Evolutionary conservation across 2,329 filamentous ascomycete species (phyloP).

Genomic region (Alternaria rosae): DNA sequence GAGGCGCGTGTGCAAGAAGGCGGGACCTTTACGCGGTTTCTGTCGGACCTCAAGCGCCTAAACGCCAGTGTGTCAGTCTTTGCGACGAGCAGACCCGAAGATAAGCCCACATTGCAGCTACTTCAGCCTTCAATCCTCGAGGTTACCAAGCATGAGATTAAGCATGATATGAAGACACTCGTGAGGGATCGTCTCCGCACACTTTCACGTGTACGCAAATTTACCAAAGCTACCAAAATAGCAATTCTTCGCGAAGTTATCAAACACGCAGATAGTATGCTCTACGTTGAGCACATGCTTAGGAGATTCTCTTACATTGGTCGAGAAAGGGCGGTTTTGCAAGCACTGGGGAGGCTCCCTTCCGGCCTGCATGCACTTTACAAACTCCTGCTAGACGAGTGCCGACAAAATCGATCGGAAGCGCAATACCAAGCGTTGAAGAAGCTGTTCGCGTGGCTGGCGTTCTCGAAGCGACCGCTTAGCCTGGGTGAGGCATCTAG

Average conservation of each 20-base stretch:
- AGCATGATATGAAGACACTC: neutral
- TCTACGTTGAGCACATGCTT: conserved; percentile 50
- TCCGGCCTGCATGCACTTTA: conserved; percentile 21
- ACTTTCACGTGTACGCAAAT: conserved; percentile 12
- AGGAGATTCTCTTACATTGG: conserved; percentile 39
- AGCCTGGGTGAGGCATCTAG: conserved; percentile 25
- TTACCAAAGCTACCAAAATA: conserved; percentile 39
- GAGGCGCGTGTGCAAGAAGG: neutral
- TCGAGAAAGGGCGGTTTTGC: conserved; percentile 44
- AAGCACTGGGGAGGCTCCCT: conserved; percentile 35
- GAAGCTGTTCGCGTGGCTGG: conserved; percentile 31
- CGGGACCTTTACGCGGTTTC: neutral
- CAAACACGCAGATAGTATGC: conserved; percentile 44
- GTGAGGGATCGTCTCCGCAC: neutral
- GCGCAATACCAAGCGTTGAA: conserved; percentile 28
- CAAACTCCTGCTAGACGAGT: conserved; percentile 24
- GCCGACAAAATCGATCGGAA: conserved; percentile 19
- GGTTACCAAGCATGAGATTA: neutral
- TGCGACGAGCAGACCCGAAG: neutral
- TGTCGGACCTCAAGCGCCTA: neutral
- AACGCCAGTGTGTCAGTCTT: neutral
- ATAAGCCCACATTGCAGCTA: neutral
- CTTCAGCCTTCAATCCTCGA: neutral
- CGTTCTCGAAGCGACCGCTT: conserved; percentile 28
- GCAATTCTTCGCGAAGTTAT: conserved; percentile 40